Evolutionary conservation across 768 basidiomycete genomes (phyloP).

Genomic region (Chlorophyllum brunneum): DNA sequence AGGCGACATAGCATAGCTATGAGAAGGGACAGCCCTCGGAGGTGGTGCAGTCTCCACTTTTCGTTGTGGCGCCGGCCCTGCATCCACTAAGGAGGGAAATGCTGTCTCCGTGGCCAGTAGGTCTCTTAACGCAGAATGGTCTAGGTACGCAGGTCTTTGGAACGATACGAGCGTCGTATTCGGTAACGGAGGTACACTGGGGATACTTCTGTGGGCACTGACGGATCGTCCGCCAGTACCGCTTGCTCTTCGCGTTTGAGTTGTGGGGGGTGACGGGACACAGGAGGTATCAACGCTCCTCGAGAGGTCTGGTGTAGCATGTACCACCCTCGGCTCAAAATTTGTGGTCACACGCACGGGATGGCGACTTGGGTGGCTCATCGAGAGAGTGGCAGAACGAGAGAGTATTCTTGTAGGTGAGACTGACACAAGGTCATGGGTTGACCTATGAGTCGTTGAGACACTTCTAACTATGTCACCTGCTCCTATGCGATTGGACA

Average conservation of each 20-base stretch:
- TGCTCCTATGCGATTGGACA: slow-evolving; percentile 3
- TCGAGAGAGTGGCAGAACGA: slow-evolving; percentile 24
- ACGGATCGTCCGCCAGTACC: slow-evolving; percentile 15
- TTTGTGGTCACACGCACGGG: slow-evolving; percentile 20
- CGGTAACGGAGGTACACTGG: slow-evolving; percentile 24
- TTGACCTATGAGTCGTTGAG: slow-evolving; percentile 7
- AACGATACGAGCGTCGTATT: slow-evolving; percentile 34
- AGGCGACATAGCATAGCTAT: slow-evolving; percentile 32
- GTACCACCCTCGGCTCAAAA: slow-evolving; percentile 70
- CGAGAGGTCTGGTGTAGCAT: slow-evolving; percentile 39
- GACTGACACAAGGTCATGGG: slow-evolving; percentile 8
- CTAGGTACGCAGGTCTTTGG: slow-evolving; percentile 72
- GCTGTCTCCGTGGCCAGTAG: slow-evolving; percentile 54
- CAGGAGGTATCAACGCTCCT: slow-evolving; percentile 41
- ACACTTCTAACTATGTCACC: slow-evolving; percentile 5
- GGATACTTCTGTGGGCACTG: slow-evolving; percentile 23
- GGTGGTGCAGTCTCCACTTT: slow-evolving; percentile 29
- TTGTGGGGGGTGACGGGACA: slow-evolving; percentile 33
- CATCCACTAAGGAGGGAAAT: slow-evolving; percentile 25
- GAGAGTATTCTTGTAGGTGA: slow-evolving; percentile 44
- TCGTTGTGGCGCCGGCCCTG: slow-evolving; percentile 25
- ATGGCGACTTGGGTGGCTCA: slow-evolving; percentile 27
- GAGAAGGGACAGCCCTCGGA: slow-evolving; percentile 14
- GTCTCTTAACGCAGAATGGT: slow-evolving; percentile 70
- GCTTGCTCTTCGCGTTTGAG: slow-evolving; percentile 20